Evolutionary conservation across 768 basidiomycete genomes (phyloP).

Genomic region (Kwoniella shandongensis): DNA sequence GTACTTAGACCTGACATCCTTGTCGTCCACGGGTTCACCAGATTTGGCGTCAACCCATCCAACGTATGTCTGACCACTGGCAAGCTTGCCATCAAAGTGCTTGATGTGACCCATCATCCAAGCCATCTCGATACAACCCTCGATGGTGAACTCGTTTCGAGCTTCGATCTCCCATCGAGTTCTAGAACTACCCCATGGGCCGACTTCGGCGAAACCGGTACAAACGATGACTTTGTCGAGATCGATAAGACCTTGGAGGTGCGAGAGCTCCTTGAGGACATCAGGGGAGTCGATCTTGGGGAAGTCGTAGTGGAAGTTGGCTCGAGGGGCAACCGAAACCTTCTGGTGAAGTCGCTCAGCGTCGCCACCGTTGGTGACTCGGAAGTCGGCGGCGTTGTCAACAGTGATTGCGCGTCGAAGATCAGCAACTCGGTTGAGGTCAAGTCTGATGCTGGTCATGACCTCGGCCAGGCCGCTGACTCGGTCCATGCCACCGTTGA

Average conservation of each 20-base stretch:
- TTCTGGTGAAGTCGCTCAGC: conserved; percentile 91
- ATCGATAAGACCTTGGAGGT: conserved; percentile 85
- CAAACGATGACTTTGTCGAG: conserved; percentile 94
- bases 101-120: conserved; percentile 99
- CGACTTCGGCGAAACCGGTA: conserved; percentile 95
- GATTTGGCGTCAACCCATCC: conserved; percentile 98
- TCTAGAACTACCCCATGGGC: conserved; percentile 96
- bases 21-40: conserved; percentile 92
- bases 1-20: conserved; percentile 89
- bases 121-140: conserved; percentile 98
- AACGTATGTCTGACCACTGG: conserved; percentile 86
- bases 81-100: conserved; percentile 95
- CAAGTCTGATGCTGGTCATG: conserved; percentile 77
- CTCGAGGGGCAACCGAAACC: conserved; percentile 88
- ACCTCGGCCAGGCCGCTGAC: conserved; percentile 91
- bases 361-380: conserved; percentile 80
- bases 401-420: conserved; percentile 88
- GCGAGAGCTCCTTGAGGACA: conserved; percentile 69
- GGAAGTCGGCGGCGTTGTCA: conserved; percentile 96
- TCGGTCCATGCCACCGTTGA: conserved; percentile 98
- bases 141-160: conserved; percentile 91
- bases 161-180: conserved; percentile 99
- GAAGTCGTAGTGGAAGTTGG: conserved; percentile 97
- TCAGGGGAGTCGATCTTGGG: conserved; percentile 71
- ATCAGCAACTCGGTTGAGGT: conserved; percentile 81